Percentiles rank a stretch among this genome's conserved stretches.
Evolutionary conservation across 805 yeast species (phyloP).

Genomic region (Lipomyces spencermartinsiae): DNA sequence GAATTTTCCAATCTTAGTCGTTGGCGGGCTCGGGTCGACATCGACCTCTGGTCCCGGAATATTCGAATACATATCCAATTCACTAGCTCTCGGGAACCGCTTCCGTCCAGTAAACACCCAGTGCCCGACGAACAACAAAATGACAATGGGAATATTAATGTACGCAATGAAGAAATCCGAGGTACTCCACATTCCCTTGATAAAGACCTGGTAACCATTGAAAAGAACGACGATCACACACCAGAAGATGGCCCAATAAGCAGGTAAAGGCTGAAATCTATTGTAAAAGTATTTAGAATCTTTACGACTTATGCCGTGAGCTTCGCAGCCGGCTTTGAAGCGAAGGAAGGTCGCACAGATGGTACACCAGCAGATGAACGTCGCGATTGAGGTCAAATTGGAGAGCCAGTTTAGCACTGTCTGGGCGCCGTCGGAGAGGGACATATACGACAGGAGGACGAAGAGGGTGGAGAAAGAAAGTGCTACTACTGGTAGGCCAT

Average conservation of each 20-base stretch:
- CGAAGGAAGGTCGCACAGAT: conserved; percentile 65
- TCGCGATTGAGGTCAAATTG: conserved; percentile 73
- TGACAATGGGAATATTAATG: conserved; percentile 68
- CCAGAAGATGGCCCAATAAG: conserved; percentile 56
- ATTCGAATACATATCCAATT: conserved; percentile 32
- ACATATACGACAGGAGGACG: conserved; percentile 48
- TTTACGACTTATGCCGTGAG: conserved; percentile 57
- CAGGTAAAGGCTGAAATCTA: conserved; percentile 66
- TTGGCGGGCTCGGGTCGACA: conserved; percentile 24
- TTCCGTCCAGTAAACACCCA: conserved; percentile 25
- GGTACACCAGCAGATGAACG: conserved; percentile 64
- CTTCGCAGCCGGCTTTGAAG: conserved; percentile 64
- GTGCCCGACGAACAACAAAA: conserved; percentile 42
- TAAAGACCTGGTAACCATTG: conserved; percentile 74
- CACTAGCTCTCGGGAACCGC: conserved; percentile 20
- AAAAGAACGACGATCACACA: conserved; percentile 60
- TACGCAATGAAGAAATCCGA: conserved; percentile 71
- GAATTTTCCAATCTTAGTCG: conserved; percentile 25
- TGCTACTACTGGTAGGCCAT: conserved; percentile 74
- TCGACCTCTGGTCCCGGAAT: conserved; percentile 32
- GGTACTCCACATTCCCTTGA: conserved; percentile 68
- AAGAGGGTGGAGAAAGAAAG: conserved; percentile 60
- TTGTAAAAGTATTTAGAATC: conserved; percentile 56
- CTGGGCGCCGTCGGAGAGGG: conserved; percentile 62
- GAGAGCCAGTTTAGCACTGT: conserved; percentile 75